These are phyloP conservation scores for Fusarium sp. DNA, from an alignment of 2,329 filamentous ascomycete genomes.

Conservation along the genomic window DNA sequence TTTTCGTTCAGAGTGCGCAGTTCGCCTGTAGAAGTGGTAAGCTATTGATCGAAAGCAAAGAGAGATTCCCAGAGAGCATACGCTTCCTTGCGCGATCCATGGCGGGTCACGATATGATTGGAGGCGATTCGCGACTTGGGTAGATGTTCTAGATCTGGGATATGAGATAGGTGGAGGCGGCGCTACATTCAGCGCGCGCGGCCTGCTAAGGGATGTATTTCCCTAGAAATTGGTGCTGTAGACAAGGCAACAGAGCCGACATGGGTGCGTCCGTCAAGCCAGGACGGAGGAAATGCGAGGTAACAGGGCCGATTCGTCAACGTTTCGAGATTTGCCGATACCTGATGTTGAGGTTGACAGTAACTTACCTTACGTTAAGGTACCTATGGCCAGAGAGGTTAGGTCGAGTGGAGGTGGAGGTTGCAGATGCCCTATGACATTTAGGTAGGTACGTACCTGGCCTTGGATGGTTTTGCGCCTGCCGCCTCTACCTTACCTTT, in stretches of 20 bases:
- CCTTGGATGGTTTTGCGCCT: slow-evolving; percentile 6
- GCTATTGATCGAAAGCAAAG: slow-evolving; percentile 5
- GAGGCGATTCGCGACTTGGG: slow-evolving; percentile 48
- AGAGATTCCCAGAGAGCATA: slow-evolving; percentile 54
- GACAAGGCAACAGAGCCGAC: slow-evolving; percentile 57
- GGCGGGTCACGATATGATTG: slow-evolving; percentile 55
- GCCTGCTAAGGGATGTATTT: slow-evolving; percentile 61
- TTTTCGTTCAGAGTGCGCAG: slow-evolving; percentile 89
- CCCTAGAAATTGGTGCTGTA: slow-evolving; percentile 55
- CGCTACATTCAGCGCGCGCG: slow-evolving; percentile 64
- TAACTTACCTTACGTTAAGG: slow-evolving; percentile 17
- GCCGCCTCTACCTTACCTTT: not conserved
- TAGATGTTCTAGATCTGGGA: slow-evolving; percentile 33
- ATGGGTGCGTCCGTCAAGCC: slow-evolving; percentile 57
- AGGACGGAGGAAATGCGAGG: slow-evolving; percentile 46
- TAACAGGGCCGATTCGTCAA: slow-evolving; percentile 37
- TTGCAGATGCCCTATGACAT: slow-evolving; percentile 30
- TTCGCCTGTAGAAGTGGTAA: slow-evolving; percentile 74
- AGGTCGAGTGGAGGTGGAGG: slow-evolving; percentile 9
- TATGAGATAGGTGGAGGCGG: slow-evolving; percentile 47
- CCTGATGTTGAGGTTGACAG: slow-evolving; percentile 44
- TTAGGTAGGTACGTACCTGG: slow-evolving; percentile 25
- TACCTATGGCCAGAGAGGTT: slow-evolving; percentile 9
- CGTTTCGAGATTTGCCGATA: slow-evolving; percentile 39
- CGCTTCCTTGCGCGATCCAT: slow-evolving; percentile 79